These are phyloP conservation scores for Dryas octopetala DNA, from an alignment of 306 rosid species.

Conservation along the genomic window DNA sequence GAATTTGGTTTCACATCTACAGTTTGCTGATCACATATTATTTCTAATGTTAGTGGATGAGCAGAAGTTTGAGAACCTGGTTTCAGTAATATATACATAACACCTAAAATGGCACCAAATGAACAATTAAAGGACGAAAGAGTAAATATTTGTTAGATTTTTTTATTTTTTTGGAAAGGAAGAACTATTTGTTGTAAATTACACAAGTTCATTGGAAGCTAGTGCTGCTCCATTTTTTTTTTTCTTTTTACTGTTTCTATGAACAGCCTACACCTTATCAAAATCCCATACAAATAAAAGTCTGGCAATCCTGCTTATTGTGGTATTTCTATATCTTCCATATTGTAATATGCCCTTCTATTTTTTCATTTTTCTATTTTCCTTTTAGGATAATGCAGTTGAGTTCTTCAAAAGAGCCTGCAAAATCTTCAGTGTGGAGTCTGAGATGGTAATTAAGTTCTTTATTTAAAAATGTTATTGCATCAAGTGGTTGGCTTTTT, in stretches of 20 bases:
- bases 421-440: constrained; percentile 79
- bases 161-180: too few species aligned
- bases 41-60: not conserved
- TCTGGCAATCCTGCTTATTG: not conserved
- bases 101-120: not conserved
- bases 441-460: constrained; percentile 71
- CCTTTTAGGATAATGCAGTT: constrained; percentile 67
- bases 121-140: not conserved
- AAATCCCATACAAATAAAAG: not conserved
- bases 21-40: not conserved
- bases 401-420: constrained; percentile 90
- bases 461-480: constrained; percentile 13
- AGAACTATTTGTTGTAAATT: not conserved
- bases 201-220: not conserved
- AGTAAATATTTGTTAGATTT: not conserved
- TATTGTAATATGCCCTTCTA: constrained; percentile 20
- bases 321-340: not conserved
- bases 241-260: not conserved
- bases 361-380: constrained; percentile 8
- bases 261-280: not conserved
- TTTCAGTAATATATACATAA: too few species aligned
- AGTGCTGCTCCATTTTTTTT: not conserved
- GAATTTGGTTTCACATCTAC: not conserved
- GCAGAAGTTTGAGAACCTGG: not conserved
- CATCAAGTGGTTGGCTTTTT: constrained; percentile 34